phyloP scores from a whole-genome alignment of 805 yeast genomes.

The Teunomyces gatunensis region DNA sequence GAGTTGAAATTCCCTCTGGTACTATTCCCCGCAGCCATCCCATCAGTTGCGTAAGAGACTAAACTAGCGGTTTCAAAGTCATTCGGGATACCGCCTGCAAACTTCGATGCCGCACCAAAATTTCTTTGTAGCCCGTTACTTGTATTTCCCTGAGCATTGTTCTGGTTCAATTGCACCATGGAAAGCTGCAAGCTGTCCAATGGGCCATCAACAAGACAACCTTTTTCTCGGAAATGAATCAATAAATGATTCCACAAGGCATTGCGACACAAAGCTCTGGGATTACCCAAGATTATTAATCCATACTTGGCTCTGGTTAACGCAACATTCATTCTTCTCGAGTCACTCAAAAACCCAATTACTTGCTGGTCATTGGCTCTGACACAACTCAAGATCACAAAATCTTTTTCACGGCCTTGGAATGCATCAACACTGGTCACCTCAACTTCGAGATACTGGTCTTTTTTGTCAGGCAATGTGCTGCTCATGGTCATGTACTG shows the following conservation, averaged over 20 bases:
- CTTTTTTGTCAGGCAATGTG: conserved; percentile 52
- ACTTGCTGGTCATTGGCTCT: conserved; percentile 40
- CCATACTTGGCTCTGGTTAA: conserved; percentile 45
- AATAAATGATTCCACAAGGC: conserved; percentile 76
- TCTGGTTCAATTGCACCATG: conserved; percentile 47
- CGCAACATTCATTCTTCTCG: conserved; percentile 45
- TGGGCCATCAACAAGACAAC: conserved; percentile 88
- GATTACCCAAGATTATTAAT: conserved; percentile 70
- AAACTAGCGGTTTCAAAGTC: conserved; percentile 30
- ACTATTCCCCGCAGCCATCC: not conserved
- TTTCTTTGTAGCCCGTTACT: conserved; percentile 1
- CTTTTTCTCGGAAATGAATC: conserved; percentile 75
- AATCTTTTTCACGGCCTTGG: conserved; percentile 54
- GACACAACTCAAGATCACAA: conserved; percentile 42
- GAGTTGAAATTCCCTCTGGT: conserved; percentile 1
- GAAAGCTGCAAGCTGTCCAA: conserved; percentile 75
- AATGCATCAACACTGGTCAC: conserved; percentile 76
- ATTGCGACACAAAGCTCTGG: conserved; percentile 68
- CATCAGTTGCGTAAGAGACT: conserved; percentile 18
- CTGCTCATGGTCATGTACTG: conserved; percentile 78
- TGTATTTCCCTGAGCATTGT: conserved; percentile 5
- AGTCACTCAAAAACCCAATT: conserved; percentile 44
- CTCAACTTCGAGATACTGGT: conserved; percentile 69
- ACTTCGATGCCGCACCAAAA: conserved; percentile 13
- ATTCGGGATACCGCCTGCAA: conserved; percentile 6